A percentile compares a stretch with the other conserved stretches of the same genome.
Conservation (phyloP, 2,329 filamentous ascomycete species). For the Didymella lethalis region DNA sequence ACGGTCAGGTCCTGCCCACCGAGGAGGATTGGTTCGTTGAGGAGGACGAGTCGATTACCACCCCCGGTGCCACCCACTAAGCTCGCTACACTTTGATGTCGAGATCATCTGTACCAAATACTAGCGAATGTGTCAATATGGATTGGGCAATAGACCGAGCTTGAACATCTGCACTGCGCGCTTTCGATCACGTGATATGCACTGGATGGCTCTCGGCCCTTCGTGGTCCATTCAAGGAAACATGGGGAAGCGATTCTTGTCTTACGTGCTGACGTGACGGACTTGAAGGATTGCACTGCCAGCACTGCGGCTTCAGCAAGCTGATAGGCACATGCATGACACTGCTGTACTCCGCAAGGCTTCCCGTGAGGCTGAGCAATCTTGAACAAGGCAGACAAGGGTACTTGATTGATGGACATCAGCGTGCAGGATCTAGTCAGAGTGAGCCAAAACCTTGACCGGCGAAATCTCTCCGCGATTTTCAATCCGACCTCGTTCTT, state of each 20-base stretch:
- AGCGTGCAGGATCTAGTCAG: slow-evolving; percentile 1
- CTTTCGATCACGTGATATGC: slow-evolving; percentile 34
- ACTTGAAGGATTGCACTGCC: slow-evolving; percentile 3
- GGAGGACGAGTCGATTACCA: slow-evolving; percentile 62
- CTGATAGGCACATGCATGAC: slow-evolving; percentile 9
- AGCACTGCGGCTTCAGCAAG: not conserved
- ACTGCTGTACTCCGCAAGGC: slow-evolving; percentile 7
- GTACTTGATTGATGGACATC: slow-evolving; percentile 11
- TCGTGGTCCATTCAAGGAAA: not conserved
- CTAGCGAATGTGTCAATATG: slow-evolving; percentile 47
- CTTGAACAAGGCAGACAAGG: not conserved
- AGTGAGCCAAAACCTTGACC: not conserved
- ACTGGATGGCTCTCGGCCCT: not conserved
- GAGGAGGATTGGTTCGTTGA: slow-evolving; percentile 85
- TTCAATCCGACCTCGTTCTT: slow-evolving; percentile 8
- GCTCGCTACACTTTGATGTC: slow-evolving; percentile 20
- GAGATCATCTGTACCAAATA: slow-evolving; percentile 45
- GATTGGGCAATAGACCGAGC: slow-evolving; percentile 36
- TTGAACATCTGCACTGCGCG: slow-evolving; percentile 10
- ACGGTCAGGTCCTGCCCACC: slow-evolving; percentile 64
- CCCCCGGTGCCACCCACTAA: slow-evolving; percentile 51
- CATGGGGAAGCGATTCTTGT: slow-evolving; percentile 4
- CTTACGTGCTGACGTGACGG: slow-evolving; percentile 20
- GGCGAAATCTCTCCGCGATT: not conserved
- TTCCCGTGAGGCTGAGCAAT: slow-evolving; percentile 10